Conservation (phyloP, 805 yeast genomes). For the Sungouiella blattae region DNA sequence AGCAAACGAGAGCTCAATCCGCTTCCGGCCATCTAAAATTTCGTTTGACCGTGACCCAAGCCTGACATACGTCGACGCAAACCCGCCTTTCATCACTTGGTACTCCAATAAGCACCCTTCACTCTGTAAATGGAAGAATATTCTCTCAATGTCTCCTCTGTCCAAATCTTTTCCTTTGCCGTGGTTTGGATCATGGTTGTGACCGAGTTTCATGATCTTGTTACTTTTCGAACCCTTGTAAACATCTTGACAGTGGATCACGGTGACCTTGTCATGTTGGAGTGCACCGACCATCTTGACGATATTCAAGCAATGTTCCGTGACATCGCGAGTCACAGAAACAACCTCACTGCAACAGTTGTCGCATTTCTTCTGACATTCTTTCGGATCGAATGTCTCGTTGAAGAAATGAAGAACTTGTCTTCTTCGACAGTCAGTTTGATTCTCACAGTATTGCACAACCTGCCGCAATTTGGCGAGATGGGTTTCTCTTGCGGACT, state of each 20-base stretch:
- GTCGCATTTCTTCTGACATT: constrained; percentile 78
- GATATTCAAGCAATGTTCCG: constrained; percentile 57
- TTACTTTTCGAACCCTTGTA: constrained; percentile 66
- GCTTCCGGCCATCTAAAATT: constrained; percentile 43
- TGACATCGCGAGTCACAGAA: constrained; percentile 61
- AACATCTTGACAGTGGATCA: constrained; percentile 77
- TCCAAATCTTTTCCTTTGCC: constrained; percentile 66
- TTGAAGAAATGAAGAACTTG: constrained; percentile 89
- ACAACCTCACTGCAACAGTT: constrained; percentile 54
- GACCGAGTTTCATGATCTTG: constrained; percentile 62
- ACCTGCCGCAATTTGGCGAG: constrained; percentile 75
- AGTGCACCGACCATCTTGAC: constrained; percentile 55
- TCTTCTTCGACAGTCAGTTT: constrained; percentile 83
- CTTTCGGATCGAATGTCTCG: constrained; percentile 65
- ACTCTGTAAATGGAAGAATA: constrained; percentile 73
- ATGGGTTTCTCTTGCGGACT: constrained; percentile 70
- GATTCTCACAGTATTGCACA: constrained; percentile 86
- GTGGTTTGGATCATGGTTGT: constrained; percentile 55
- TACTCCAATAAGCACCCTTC: constrained; percentile 67
- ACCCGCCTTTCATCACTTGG: constrained; percentile 70
- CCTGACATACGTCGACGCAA: constrained; percentile 71
- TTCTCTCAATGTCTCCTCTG: constrained; percentile 73
- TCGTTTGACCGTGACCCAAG: constrained; percentile 54
- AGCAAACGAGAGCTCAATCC: constrained; percentile 52
- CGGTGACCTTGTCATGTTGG: constrained; percentile 62